phyloP scores from a whole-genome alignment of 768 basidiomycete genomes.

The Hebeloma cylindrosporum region DNA sequence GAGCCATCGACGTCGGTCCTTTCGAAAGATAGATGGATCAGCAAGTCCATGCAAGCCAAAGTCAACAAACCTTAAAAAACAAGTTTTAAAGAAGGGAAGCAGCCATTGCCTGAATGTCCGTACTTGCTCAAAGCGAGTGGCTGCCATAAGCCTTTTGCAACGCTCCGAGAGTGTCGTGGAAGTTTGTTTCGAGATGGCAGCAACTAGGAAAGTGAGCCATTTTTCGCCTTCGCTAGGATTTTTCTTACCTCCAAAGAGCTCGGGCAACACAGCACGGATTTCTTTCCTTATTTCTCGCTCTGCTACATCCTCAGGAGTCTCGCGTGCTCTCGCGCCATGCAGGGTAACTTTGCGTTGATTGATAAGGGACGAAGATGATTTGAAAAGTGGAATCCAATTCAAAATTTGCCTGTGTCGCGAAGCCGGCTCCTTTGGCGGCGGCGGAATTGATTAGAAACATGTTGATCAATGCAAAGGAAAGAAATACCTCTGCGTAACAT shows the following conservation, averaged over 20 bases:
- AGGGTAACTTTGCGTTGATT: constrained; percentile 70
- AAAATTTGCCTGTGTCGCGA: constrained; percentile 74
- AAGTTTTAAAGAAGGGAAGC: constrained; percentile 62
- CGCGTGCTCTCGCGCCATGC: constrained; percentile 66
- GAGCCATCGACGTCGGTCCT: constrained; percentile 32
- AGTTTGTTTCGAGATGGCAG: constrained; percentile 21
- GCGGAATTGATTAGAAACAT: background rate
- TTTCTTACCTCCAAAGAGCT: constrained; percentile 60
- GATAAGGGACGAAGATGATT: constrained; percentile 55
- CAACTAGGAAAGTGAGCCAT: constrained; percentile 28
- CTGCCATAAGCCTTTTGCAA: constrained; percentile 48
- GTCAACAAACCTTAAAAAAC: constrained; percentile 45
- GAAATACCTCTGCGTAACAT: constrained; percentile 47
- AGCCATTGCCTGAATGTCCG: constrained; percentile 72
- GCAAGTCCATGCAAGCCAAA: too few relatives aligned
- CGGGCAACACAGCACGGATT: constrained; percentile 61
- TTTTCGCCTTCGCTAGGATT: background rate
- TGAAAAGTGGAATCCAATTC: constrained; percentile 69
- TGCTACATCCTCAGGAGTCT: constrained; percentile 67
- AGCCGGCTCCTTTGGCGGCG: constrained; percentile 34
- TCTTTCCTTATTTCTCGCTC: constrained; percentile 74
- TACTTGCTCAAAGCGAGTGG: constrained; percentile 75
- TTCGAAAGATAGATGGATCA: constrained; percentile 4
- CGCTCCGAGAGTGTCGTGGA: constrained; percentile 41
- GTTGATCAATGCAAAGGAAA: background rate